phyloP scores from a whole-genome alignment of 75 land plant genomes.

The Selaginella tamariscina region DNA sequence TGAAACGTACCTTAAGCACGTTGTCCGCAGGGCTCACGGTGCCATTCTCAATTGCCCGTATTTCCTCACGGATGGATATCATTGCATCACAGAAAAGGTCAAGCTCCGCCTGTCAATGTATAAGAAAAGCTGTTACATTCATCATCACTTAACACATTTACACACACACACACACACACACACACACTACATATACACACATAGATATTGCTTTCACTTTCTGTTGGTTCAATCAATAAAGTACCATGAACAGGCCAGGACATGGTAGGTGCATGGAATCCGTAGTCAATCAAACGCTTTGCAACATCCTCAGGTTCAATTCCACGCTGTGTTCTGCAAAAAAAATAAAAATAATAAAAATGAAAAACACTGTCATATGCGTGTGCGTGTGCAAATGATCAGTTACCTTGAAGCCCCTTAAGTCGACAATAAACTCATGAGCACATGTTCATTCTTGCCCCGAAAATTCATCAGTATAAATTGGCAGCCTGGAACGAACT shows the following conservation, averaged over 20 bases:
- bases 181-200: too few relatives aligned
- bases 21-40: constrained; percentile 34
- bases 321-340: constrained; percentile 75
- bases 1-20: constrained; percentile 68
- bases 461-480: constrained; percentile 90
- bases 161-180: too few relatives aligned
- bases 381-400: neutral
- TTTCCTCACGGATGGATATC: constrained; percentile 3
- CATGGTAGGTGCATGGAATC: constrained; percentile 9
- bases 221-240: constrained; percentile 10
- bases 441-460: constrained; percentile 95
- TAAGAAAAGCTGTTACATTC: too few relatives aligned
- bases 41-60: constrained; percentile 8
- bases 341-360: neutral
- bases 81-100: constrained; percentile 13
- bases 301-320: constrained; percentile 86
- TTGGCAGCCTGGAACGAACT: too few relatives aligned
- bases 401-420: constrained; percentile 84
- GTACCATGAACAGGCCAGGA: constrained; percentile 10
- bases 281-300: constrained; percentile 10
- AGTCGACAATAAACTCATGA: constrained; percentile 91
- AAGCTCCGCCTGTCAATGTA: constrained; percentile 20
- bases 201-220: constrained; percentile 40
- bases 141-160: too few relatives aligned
- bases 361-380: neutral